Base-by-base conservation (phyloP, 805 yeast species). In the Lachancea waltii region DNA sequence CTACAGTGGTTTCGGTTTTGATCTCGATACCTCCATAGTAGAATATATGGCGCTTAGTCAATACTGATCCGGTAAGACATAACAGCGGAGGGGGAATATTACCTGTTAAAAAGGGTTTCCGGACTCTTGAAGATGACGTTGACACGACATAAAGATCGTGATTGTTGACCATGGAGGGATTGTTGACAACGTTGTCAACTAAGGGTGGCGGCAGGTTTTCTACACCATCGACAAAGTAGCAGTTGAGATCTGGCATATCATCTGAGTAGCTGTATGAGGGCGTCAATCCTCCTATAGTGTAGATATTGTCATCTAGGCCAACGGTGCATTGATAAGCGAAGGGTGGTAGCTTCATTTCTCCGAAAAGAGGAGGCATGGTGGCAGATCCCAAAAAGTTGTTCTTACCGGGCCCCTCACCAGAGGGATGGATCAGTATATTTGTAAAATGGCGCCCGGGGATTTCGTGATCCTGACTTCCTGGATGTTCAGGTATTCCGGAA, bases 21-120 rank as follows among this genome's bases (percentile, higher is more conserved):
- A 51, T 44, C 49, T 72, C 73, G 53, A 80, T 73, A 0, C 92
- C 94, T n/a, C 90, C 94, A 51, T 74, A 80, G 42, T 72, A 69
- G 45, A 81, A 68, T 11, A 77, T 66, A 48, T 79, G 79, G 25
- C 75, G 59, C n/a, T 68, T 64, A 4, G 83, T 72, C 4, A 82
- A 60, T 38, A 60, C 65, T 7, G 75, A 64, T 13, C 73, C 67
- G 5, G 67, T 50, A 54, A 76, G 61, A 38, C 75, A 69, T 30
- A 73, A 51, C 14, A 80, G 49, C 3, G 79, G 70, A 3, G 73
- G 71, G 0, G 87, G 86, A 4, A 65, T 50, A 30, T 67, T 69
- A 2, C 72, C 73, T 2, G 46, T 35, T 5, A 58, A 17, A 41
- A 50, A 33, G 51, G 67, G 60, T 56, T 52, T 54, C 4, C 48